Evolutionary conservation across 495 filamentous ascomycete species (phyloP), one percentile per base, ranked within the genome.

Genomic region (Hypomontagnella monticulosa): DNA sequence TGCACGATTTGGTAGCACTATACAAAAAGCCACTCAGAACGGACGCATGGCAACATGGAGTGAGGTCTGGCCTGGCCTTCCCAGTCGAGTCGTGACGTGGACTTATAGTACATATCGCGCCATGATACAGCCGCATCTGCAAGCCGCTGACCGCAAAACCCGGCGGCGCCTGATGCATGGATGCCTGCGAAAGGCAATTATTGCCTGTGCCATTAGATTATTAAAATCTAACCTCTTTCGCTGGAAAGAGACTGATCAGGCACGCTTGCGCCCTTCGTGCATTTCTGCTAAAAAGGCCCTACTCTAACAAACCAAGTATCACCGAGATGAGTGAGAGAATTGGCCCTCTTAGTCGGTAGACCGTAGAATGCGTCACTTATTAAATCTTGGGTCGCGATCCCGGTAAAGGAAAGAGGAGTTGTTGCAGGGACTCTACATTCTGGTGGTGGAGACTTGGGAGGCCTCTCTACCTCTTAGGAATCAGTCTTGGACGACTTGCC

Each of bases 121-220:
- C 51, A 61, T 70, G 67, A 66, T 70, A 70, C 67, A 70, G 67
- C 67, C 67, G 67, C 67, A 70, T 66, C 61, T 57, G 61, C 66
- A 61, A 60, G 61, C 56, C 57, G 66, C 66, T 69, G 43, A 69
- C 66, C 66, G 66, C 61, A 65, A 57, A 51, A 54, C 47, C 55
- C 59, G 58, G 47, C 47, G 48, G 36, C 38, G 47, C 37, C 36
- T 49, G 23, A 58, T 63, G 66, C 66, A 64, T 61, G 56, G 57
- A 50, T 65, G 52, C 48, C 56, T 64, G 51, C 57, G 53, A 55
- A 47, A 36, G 56, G 16, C 15, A 23, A 18, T 38, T 55, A 27
- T 53, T 44, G 16, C 43, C 49, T 42, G 56, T 64, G 40, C 56
- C 47, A 51, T 59, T 63, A 63, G 40, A n/a, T 57, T 46, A 57